A percentile compares a stretch with the other conserved stretches of the same genome.
phyloP scores from a whole-genome alignment of 805 yeast genomes.

The Brettanomyces nanus region DNA sequence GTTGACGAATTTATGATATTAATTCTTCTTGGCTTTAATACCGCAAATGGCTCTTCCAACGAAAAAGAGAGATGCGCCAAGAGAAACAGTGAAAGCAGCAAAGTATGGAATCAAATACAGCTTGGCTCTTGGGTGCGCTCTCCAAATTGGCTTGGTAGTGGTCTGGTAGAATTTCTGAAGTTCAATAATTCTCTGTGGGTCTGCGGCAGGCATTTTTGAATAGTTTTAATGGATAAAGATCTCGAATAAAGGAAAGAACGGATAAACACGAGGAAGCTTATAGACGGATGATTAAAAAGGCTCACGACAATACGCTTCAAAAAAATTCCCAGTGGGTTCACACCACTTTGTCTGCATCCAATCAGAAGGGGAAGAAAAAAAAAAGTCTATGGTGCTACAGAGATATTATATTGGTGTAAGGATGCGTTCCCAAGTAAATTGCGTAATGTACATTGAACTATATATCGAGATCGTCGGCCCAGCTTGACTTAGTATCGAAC shows the following conservation, averaged over 20 bases:
- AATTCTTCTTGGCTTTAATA: constrained; percentile 38
- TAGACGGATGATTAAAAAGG: no score
- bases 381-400: not conserved
- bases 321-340: not conserved
- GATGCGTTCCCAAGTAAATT: not conserved
- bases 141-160: constrained; percentile 50
- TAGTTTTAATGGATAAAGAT: no score
- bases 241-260: no score
- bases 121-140: constrained; percentile 57
- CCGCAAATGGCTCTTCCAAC: constrained; percentile 65
- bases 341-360: constrained; percentile 2
- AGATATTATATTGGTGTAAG: not conserved
- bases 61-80: constrained; percentile 60
- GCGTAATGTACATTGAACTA: not conserved
- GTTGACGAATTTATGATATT: no score
- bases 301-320: no score
- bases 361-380: constrained; percentile 2
- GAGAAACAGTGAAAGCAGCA: constrained; percentile 61
- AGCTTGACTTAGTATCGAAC: constrained; percentile 4
- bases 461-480: no score
- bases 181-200: constrained; percentile 35
- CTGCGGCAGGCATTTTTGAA: constrained; percentile 6
- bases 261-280: no score
- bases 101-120: constrained; percentile 69
- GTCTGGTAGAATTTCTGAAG: constrained; percentile 52